Evolutionary conservation across 495 filamentous ascomycete species (phyloP).

Genomic region (Aspergillus campestris): DNA sequence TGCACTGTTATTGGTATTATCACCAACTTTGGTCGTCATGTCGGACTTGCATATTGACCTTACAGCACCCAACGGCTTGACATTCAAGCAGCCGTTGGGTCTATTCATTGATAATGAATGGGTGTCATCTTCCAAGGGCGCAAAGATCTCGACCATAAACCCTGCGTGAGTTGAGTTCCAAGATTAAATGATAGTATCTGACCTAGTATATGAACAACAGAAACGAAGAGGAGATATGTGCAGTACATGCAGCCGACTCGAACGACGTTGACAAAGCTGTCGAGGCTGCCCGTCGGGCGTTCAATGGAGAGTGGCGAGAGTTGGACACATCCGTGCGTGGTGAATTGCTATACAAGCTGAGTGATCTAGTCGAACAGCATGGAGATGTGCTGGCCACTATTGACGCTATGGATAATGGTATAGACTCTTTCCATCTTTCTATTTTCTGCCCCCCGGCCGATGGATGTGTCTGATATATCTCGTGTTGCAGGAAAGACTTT

Average conservation of each 20-base stretch:
- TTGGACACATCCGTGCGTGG: constrained; percentile 33
- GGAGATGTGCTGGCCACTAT: constrained; percentile 16
- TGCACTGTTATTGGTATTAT: no score
- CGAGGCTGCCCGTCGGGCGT: constrained; percentile 36
- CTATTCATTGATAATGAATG: constrained; percentile 36
- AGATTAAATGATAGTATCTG: no score
- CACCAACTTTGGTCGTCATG: no score
- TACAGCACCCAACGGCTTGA: no score
- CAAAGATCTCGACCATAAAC: constrained; percentile 18
- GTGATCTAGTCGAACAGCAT: constrained; percentile 21
- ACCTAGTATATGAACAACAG: no score
- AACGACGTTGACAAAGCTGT: constrained; percentile 46
- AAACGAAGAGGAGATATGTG: constrained; percentile 21
- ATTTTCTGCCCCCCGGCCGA: no score
- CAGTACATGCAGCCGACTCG: constrained; percentile 17
- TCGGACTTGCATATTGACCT: no score
- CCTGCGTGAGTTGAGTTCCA: constrained; percentile 2
- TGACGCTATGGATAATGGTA: constrained; percentile 23
- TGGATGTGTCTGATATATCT: no score
- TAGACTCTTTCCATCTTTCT: no score
- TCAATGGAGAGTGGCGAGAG: constrained; percentile 22
- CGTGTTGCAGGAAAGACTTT: no score
- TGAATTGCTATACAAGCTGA: constrained; percentile 35
- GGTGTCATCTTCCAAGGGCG: constrained; percentile 9
- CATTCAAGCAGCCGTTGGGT: constrained; percentile 10